These are phyloP conservation scores for Lodderomyces margitis DNA, from an alignment of 1,139 yeast species.

Conservation along the genomic window DNA sequence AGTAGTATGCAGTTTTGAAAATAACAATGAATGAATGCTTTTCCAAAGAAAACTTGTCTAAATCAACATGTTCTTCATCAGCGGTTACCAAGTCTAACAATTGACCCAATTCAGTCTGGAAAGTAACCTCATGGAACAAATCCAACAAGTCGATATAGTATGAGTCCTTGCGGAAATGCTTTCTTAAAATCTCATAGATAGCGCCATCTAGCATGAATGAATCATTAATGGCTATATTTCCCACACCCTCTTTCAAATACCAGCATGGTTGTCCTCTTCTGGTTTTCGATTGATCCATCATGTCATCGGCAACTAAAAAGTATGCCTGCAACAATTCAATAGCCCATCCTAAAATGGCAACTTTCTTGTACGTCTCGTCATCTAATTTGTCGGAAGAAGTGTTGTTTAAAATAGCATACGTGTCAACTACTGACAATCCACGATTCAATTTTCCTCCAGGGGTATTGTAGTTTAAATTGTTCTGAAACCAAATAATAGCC, in stretches of 20 bases:
- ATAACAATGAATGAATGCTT: constrained; percentile 95
- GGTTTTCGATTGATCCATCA: constrained; percentile 96
- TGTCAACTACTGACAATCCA: constrained; percentile 93
- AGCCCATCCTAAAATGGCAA: constrained; percentile 93
- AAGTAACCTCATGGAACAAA: constrained; percentile 89
- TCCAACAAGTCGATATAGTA: constrained; percentile 91
- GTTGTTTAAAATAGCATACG: constrained; percentile 77
- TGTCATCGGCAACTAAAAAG: constrained; percentile 96
- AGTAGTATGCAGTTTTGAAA: constrained; percentile 96
- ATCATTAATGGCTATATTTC: constrained; percentile 94
- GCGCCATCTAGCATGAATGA: constrained; percentile 97
- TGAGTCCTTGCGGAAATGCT: constrained; percentile 75
- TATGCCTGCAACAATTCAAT: constrained; percentile 95
- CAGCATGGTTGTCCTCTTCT: constrained; percentile 99
- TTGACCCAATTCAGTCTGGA: constrained; percentile 98
- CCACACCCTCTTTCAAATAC: constrained; percentile 80
- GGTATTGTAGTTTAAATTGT: constrained; percentile 77
- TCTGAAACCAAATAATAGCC: constrained; percentile 83
- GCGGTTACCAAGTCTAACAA: constrained; percentile 93
- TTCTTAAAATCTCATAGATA: constrained; percentile 83
- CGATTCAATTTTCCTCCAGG: constrained; percentile 97
- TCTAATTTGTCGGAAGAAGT: constrained; percentile 58
- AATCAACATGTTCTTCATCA: constrained; percentile 91
- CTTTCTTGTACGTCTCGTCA: constrained; percentile 72
- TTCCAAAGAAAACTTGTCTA: constrained; percentile 77